Evolutionary conservation across 1,284 basidiomycete species (phyloP), one percentile per base, ranked within the genome.

Genomic region (Ustilago nuda): DNA sequence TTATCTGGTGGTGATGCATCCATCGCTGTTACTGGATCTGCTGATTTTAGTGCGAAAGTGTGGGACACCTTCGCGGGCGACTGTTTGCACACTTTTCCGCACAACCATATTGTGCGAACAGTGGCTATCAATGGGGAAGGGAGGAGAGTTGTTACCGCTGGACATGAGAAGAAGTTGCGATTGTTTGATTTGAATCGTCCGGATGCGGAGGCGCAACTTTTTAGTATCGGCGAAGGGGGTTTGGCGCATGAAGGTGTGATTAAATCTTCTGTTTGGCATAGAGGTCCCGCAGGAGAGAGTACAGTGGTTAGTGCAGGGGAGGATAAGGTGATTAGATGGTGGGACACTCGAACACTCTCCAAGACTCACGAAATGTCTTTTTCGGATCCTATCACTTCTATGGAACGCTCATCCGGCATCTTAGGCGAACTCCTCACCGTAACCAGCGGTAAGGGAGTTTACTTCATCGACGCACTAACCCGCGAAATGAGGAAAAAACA

Each of bases 11-110:
- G 80, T 1, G 86, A 87, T 33, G 86, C 84, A 0, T 72, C 93
- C 23, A 90, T 91, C 80, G 97, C 96, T 11, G 94, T 92, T 11
- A 94, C 95, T 0, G 97, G 93, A 37, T 95, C 93, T 86, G 96
- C 96, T 46, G 97, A 99, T 88, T 99, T 99, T 85, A 94, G 94
- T 54, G 96, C 96, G 67, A 98, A 98, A 88, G 90, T 99, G 67
- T 99, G 97, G 97, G 95, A 99, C 87, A 94, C 96, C 17, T 95
- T 92, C 86, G 91, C 91, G 37, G 97, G 96, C 68, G 89, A 91
- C 32, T 88, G 90, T 43, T 88, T 98, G 37, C 93, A 98, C 82
- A 98, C 95, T 12, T 97, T 98, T 83, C 91, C 94, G 23, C 96
- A 99, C 87, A 93, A 96, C 85, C 97, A 99, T 87, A 99, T 99